A percentile compares a stretch with the other conserved stretches of the same genome.
These are phyloP conservation scores for Colletotrichum liriopes DNA, from an alignment of 2,329 filamentous ascomycete species.

Conservation along the genomic window DNA sequence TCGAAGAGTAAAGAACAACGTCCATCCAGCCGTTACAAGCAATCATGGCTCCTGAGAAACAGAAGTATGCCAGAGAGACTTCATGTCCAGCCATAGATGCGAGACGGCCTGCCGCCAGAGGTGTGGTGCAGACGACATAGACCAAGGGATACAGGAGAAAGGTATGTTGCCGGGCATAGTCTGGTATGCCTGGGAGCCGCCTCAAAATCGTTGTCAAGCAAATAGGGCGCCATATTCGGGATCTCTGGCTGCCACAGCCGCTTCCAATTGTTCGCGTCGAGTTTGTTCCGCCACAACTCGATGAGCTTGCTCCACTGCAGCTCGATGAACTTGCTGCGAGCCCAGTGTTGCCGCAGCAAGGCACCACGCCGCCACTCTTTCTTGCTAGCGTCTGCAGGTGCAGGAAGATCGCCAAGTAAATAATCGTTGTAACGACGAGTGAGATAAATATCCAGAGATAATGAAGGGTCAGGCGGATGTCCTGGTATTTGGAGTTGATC, in stretches of 20 bases:
- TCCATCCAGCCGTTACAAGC: constrained; percentile 71
- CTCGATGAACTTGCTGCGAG: constrained; percentile 43
- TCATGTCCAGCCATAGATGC: constrained; percentile 70
- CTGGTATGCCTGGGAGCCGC: constrained; percentile 26
- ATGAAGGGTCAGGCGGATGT: constrained; percentile 72
- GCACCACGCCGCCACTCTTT: constrained; percentile 18
- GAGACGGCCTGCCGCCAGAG: constrained; percentile 76
- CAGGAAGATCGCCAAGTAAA: constrained; percentile 60
- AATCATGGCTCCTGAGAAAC: constrained; percentile 72
- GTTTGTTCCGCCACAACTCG: neutral
- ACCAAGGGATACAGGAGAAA: constrained; percentile 79
- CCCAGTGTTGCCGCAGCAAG: neutral
- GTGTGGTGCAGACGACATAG: constrained; percentile 79
- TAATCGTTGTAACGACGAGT: constrained; percentile 54
- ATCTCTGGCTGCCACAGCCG: neutral
- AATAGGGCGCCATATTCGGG: neutral
- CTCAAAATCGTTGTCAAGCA: constrained; percentile 13
- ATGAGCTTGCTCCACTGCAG: constrained; percentile 37
- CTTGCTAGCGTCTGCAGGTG: constrained; percentile 51
- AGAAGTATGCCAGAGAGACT: constrained; percentile 70
- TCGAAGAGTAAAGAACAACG: constrained; percentile 68
- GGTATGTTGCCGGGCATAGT: constrained; percentile 61
- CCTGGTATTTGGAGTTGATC: constrained; percentile 70
- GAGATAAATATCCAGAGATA: constrained; percentile 75
- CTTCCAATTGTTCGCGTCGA: neutral